Base-by-base conservation (phyloP, 805 yeast species). In the Starmerella sp. region DNA sequence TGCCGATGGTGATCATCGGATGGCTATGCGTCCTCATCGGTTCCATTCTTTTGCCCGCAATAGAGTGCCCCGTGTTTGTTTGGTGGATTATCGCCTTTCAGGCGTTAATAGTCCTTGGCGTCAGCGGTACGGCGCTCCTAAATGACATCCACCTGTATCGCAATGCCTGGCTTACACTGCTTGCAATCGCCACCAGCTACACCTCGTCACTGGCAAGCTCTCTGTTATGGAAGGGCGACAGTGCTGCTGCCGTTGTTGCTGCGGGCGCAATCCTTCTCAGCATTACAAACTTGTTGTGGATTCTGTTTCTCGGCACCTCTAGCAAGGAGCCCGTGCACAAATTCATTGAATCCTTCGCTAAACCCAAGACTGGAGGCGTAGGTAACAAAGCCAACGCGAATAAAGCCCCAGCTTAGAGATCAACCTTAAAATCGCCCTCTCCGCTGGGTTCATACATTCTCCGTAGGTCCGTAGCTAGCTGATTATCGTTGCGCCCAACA, bases 51-150 rank as follows among this genome's bases (percentile, higher is more conserved):
- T 66, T 80, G 2, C 74, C 73, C 9, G 56, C 53, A 29, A 53
- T 48, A 10, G 66, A 67, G 13, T 55, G 59, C 17, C 68, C 69
- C n/a, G 60, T 36, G 69, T 4, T 87, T 83, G 65, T 96, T 96
- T 91, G 97, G 97, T 91, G 97, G 97, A 95, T 95, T 1, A 69
- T 91, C 6, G 89, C 84, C 2, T 91, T 80, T 65, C 82, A 91
- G 69, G 72, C 88, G 13, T 57, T 85, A 37, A 60, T 88, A 46
- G 73, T 84, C 17, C 62, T 79, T 5, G 66, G 74, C 79, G 56
- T 75, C 77, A 42, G 61, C 74, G 49, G 72, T 81, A 57, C 86
- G 79, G 67, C 75, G 69, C 64, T 80, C 66, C 70, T 70, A 62
- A 82, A 83, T 67, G 69, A 80, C 41, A 73, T 86, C 56, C 88